These are phyloP conservation scores for Aspergillus heteromorphus DNA, from an alignment of 495 filamentous ascomycete genomes.

Conservation along the genomic window DNA sequence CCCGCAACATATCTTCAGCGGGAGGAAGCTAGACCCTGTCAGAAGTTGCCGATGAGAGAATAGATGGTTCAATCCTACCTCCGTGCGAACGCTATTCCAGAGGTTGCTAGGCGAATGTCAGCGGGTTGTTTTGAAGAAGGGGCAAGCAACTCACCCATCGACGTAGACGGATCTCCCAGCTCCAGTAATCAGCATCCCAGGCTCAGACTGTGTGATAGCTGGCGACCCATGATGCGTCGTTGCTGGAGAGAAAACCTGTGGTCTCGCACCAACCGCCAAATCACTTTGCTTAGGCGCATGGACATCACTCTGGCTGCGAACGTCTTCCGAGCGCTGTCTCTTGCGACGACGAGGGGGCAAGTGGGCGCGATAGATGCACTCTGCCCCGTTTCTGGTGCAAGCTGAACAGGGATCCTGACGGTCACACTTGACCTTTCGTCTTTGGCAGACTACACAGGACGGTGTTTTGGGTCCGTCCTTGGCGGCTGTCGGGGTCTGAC, in stretches of 20 bases:
- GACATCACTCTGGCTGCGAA: not conserved
- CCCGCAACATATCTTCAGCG: slow-evolving; percentile 36
- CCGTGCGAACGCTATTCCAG: slow-evolving; percentile 48
- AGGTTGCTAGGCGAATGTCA: slow-evolving; percentile 28
- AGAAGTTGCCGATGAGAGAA: not conserved
- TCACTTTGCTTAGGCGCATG: not conserved
- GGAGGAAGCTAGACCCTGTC: slow-evolving; percentile 38
- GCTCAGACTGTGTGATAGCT: slow-evolving; percentile 3
- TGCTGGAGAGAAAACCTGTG: not conserved
- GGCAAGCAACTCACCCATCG: slow-evolving; percentile 36
- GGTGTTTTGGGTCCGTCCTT: slow-evolving; percentile 23
- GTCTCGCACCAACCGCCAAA: not conserved
- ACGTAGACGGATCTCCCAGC: slow-evolving; percentile 44
- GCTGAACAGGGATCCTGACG: slow-evolving; percentile 60
- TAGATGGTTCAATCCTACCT: slow-evolving; percentile 26
- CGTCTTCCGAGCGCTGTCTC: slow-evolving; percentile 34
- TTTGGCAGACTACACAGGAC: slow-evolving; percentile 61
- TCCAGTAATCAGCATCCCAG: slow-evolving; percentile 30
- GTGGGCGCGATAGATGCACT: slow-evolving; percentile 56
- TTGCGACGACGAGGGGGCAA: slow-evolving; percentile 54
- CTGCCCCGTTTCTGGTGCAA: slow-evolving; percentile 53
- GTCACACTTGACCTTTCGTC: slow-evolving; percentile 64
- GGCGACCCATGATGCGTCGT: slow-evolving; percentile 8
- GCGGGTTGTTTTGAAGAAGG: not conserved
- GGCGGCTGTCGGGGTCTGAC: not conserved